Conservation (phyloP, 257 asterid genomes). For the Solanum phureja region DNA sequence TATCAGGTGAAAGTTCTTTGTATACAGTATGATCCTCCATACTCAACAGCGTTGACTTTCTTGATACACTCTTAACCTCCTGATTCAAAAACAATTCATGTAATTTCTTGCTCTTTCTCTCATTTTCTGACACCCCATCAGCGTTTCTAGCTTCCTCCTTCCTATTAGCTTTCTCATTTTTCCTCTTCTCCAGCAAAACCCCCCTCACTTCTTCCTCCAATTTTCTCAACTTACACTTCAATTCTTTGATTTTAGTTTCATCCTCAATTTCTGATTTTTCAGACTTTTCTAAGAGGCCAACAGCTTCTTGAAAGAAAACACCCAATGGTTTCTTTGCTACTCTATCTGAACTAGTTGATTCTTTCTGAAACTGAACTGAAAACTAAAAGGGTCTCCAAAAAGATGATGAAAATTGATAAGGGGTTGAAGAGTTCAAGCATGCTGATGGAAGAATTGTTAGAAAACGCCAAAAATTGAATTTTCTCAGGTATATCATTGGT, state of each 20-base stretch:
- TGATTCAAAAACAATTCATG: constrained; percentile 19
- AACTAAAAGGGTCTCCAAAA: constrained; percentile 22
- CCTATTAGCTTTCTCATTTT: not conserved
- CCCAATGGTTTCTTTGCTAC: constrained; percentile 20
- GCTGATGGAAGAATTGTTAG: not conserved
- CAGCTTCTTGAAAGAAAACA: constrained; percentile 43
- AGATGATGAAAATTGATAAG: constrained; percentile 8
- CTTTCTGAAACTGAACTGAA: constrained; percentile 6
- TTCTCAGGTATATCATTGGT: no score
- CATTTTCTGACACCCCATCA: not conserved
- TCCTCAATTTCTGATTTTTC: not conserved
- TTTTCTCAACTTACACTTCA: constrained; percentile 28
- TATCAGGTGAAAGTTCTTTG: constrained; percentile 39
- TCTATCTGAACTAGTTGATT: not conserved
- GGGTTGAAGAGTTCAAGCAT: not conserved
- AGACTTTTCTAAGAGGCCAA: constrained; percentile 14
- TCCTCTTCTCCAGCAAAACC: constrained; percentile 6
- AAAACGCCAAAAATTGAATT: constrained; percentile 5
- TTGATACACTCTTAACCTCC: not conserved
- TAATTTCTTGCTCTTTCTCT: constrained; percentile 9
- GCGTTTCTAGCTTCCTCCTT: not conserved
- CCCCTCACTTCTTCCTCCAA: constrained; percentile 35
- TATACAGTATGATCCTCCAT: constrained; percentile 28
- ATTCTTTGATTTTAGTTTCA: constrained; percentile 1
- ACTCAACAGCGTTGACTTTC: constrained; percentile 9